These are phyloP conservation scores for Chaetothyriales sp. DNA, from an alignment of 2,329 filamentous ascomycete genomes.

Conservation along the genomic window DNA sequence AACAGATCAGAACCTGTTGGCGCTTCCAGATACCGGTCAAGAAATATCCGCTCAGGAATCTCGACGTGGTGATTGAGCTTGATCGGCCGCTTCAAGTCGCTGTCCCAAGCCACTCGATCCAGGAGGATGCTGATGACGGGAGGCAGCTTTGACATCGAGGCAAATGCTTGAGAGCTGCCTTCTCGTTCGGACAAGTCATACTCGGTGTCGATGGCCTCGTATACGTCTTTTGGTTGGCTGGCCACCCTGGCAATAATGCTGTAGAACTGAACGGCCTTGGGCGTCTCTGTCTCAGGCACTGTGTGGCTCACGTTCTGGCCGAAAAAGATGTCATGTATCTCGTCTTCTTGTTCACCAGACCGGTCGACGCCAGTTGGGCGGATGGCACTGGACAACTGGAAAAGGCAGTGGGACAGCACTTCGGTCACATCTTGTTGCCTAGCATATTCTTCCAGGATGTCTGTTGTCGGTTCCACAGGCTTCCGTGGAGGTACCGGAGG, in stretches of 20 bases:
- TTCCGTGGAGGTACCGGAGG: slow-evolving; percentile 44
- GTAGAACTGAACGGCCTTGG: slow-evolving; percentile 37
- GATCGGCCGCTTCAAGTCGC: slow-evolving; percentile 40
- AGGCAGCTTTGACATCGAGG: slow-evolving; percentile 59
- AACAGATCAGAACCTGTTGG: slow-evolving; percentile 46
- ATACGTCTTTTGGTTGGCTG: slow-evolving; percentile 47
- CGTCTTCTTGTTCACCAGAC: slow-evolving; percentile 64
- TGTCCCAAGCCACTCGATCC: slow-evolving; percentile 62
- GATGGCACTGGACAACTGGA: slow-evolving; percentile 80
- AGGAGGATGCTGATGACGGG: slow-evolving; percentile 82
- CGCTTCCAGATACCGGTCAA: slow-evolving; percentile 76
- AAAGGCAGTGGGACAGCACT: slow-evolving; percentile 83
- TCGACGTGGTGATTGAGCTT: slow-evolving; percentile 67
- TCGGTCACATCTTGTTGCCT: slow-evolving; percentile 93
- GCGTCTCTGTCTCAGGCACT: slow-evolving; percentile 13
- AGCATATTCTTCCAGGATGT: slow-evolving; percentile 35
- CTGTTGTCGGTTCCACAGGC: slow-evolving; percentile 8
- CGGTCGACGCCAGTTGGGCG: slow-evolving; percentile 49
- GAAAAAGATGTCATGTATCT: slow-evolving; percentile 52
- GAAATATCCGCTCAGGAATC: slow-evolving; percentile 65
- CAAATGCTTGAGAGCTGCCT: slow-evolving; percentile 48
- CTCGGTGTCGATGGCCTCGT: slow-evolving; percentile 68
- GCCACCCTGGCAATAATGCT: slow-evolving; percentile 40
- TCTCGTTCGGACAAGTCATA: slow-evolving; percentile 68
- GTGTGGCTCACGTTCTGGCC: slow-evolving; percentile 21